Conservation (phyloP, 164 flowering plant species). For the Piper longum region DNA sequence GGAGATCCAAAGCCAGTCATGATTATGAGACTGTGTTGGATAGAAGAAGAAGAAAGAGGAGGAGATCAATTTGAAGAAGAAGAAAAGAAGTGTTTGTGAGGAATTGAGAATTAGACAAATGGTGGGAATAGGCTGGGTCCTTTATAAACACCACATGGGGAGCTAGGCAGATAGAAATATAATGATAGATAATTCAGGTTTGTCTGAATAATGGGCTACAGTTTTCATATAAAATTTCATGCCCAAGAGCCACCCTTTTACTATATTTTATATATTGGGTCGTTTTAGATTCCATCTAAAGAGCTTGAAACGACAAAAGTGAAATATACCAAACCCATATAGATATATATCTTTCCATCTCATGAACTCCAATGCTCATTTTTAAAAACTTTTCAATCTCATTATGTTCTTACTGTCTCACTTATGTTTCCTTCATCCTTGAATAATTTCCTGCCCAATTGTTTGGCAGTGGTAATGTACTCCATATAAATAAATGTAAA, state of each 20-base stretch:
- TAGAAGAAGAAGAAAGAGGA: neutral
- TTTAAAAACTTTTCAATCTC: constrained; percentile 4
- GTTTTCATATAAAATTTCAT: constrained; percentile 21
- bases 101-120: constrained; percentile 1
- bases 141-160: constrained; percentile 35
- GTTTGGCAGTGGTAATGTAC: neutral
- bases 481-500: no score
- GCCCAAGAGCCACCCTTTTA: constrained; percentile 12
- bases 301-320: constrained; percentile 31
- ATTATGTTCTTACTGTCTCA: neutral
- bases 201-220: constrained; percentile 66
- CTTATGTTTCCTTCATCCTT: no score
- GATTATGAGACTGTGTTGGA: neutral
- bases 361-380: neutral
- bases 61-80: constrained; percentile 1
- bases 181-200: constrained; percentile 28
- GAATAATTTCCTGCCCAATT: neutral
- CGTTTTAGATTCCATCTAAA: constrained; percentile 31
- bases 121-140: constrained; percentile 14
- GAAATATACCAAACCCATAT: constrained; percentile 25
- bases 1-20: constrained; percentile 81
- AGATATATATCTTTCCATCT: constrained; percentile 15
- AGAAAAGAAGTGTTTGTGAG: no score
- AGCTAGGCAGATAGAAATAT: constrained; percentile 24
- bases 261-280: constrained; percentile 13